Evolutionary conservation across 352 stramenopile genomes (phyloP).

Genomic region (Pythium dissotocum): DNA sequence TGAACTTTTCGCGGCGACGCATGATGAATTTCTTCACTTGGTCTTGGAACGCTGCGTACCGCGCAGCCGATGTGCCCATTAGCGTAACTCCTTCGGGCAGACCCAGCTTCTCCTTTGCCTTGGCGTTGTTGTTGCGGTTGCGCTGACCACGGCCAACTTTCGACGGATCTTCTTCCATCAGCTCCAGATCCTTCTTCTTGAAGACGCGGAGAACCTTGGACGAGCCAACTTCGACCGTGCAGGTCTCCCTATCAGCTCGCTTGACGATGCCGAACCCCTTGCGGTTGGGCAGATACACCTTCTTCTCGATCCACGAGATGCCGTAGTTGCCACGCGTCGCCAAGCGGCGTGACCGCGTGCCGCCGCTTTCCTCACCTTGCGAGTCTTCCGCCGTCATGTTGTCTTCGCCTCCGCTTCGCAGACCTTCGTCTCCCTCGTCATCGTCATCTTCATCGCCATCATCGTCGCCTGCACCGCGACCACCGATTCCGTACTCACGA

Average conservation of each 20-base stretch:
- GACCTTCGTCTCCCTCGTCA: slow-evolving; percentile 52
- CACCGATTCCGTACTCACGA: slow-evolving; percentile 37
- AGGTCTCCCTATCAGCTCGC: slow-evolving; percentile 81
- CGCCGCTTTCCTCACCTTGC: slow-evolving; percentile 69
- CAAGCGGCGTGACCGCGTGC: slow-evolving; percentile 65
- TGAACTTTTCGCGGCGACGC: slow-evolving; percentile 79
- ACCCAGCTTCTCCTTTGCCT: slow-evolving; percentile 71
- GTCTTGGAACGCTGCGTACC: slow-evolving; percentile 83
- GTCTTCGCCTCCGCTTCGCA: slow-evolving; percentile 50
- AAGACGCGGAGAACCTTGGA: slow-evolving; percentile 81
- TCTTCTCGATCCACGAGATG: slow-evolving; percentile 87
- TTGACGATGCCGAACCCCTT: slow-evolving; percentile 82
- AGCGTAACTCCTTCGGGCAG: slow-evolving; percentile 72
- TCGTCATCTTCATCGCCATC: slow-evolving; percentile 54
- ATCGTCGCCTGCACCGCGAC: slow-evolving; percentile 41
- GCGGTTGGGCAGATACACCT: slow-evolving; percentile 76
- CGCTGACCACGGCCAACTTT: slow-evolving; percentile 57
- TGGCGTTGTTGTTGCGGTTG: slow-evolving; percentile 64
- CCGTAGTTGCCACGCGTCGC: slow-evolving; percentile 82
- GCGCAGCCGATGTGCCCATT: slow-evolving; percentile 80
- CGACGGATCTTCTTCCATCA: slow-evolving; percentile 57
- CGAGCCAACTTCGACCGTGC: slow-evolving; percentile 73
- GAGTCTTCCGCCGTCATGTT: slow-evolving; percentile 70
- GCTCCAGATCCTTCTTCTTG: slow-evolving; percentile 87
- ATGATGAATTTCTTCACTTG: slow-evolving; percentile 84